Percentiles rank a stretch among this genome's conserved stretches.
Evolutionary conservation across 2,329 filamentous ascomycete species (phyloP).

Genomic region (Bipolaris zeicola): DNA sequence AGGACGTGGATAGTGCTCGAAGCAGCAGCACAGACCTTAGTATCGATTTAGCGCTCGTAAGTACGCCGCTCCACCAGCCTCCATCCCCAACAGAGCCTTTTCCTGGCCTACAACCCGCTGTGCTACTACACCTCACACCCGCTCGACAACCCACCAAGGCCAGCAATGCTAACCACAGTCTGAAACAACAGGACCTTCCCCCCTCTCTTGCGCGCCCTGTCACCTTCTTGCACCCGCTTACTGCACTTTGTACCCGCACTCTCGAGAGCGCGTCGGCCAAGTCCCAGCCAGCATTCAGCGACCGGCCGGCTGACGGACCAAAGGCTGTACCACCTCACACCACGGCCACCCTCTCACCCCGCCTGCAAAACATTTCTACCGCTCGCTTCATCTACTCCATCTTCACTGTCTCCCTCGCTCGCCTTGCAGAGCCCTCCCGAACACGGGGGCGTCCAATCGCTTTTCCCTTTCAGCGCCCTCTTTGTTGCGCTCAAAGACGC

Average conservation of each 20-base stretch:
- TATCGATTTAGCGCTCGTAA: slow-evolving; percentile 10
- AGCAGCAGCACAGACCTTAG: slow-evolving; percentile 11
- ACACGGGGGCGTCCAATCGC: slow-evolving; percentile 34
- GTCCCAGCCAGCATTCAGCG: slow-evolving; percentile 1
- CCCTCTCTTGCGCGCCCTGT: background rate
- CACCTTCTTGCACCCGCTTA: background rate
- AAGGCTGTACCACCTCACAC: slow-evolving; percentile 16
- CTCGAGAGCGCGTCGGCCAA: slow-evolving; percentile 3
- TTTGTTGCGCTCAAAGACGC: slow-evolving; percentile 12
- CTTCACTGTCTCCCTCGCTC: background rate
- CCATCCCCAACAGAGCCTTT: slow-evolving; percentile 29
- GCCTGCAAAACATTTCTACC: background rate
- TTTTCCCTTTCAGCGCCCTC: slow-evolving; percentile 13
- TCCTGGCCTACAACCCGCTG: slow-evolving; percentile 6
- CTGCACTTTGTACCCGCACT: background rate
- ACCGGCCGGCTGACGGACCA: background rate
- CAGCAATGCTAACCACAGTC: slow-evolving; percentile 30
- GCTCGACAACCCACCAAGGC: slow-evolving; percentile 17
- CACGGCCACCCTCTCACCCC: slow-evolving; percentile 13
- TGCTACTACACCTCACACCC: slow-evolving; percentile 16
- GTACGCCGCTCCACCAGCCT: slow-evolving; percentile 26
- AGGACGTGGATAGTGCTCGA: slow-evolving; percentile 12
- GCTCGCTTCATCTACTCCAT: background rate
- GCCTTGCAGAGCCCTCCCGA: slow-evolving; percentile 14
- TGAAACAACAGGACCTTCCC: slow-evolving; percentile 19